Conservation (phyloP, 768 basidiomycete genomes). For the Panellus pusillus region DNA sequence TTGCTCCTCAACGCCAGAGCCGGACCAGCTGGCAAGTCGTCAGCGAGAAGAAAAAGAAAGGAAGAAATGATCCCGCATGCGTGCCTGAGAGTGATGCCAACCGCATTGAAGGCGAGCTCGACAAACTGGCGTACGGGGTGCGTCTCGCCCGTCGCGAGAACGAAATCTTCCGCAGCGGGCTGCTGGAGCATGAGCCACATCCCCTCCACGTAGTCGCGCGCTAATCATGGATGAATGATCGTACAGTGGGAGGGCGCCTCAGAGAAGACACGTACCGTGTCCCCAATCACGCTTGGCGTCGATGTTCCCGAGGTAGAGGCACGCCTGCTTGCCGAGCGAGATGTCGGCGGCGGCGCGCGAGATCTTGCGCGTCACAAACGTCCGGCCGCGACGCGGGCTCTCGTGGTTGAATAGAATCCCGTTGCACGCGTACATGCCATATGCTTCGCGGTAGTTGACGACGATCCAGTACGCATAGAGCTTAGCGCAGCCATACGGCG, state of each 20-base stretch:
- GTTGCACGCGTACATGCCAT: constrained; percentile 95
- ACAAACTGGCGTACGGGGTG: constrained; percentile 94
- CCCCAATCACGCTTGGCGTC: constrained; percentile 98
- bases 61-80: constrained; percentile 15
- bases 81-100: constrained; percentile 68
- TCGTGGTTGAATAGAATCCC: constrained; percentile 99
- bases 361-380: constrained; percentile 96
- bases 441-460: constrained; percentile 92
- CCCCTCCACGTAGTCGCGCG: constrained; percentile 91
- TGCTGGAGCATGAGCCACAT: constrained; percentile 99
- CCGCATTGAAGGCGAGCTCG: constrained; percentile 75
- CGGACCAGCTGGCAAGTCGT: constrained; percentile 62
- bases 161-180: constrained; percentile 79
- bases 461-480: constrained; percentile 90
- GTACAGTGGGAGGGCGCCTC: neutral
- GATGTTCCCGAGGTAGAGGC: constrained; percentile 91
- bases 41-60: neutral
- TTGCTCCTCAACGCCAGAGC: constrained; percentile 73
- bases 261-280: constrained; percentile 60
- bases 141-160: constrained; percentile 94
- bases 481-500: constrained; percentile 95
- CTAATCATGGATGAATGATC: constrained; percentile 33
- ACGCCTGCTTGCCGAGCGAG: constrained; percentile 81
- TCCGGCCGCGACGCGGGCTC: constrained; percentile 90
- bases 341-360: constrained; percentile 92